phyloP scores from a whole-genome alignment of 208 protist species.

The Acanthamoeba quina region DNA sequence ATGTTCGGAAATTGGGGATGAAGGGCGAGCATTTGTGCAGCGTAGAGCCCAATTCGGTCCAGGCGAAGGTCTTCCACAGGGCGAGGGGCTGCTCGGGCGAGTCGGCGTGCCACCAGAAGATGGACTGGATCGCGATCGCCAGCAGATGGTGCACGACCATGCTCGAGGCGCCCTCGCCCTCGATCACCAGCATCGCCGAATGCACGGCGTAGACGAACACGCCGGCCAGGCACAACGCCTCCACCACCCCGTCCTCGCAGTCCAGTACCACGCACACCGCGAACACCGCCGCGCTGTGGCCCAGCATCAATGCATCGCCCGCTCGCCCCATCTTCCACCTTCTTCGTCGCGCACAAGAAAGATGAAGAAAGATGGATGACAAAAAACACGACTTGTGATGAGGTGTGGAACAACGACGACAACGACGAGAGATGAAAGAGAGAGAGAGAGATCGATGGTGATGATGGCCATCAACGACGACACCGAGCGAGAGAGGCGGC shows the following conservation, averaged over 20 bases:
- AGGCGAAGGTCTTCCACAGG: constrained; percentile 30
- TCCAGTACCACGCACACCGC: constrained; percentile 8
- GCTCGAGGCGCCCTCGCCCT: background rate
- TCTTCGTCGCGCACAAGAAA: background rate
- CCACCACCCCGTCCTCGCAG: background rate
- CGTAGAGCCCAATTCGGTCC: constrained; percentile 25
- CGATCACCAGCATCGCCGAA: background rate
- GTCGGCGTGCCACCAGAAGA: constrained; percentile 45
- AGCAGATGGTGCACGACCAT: constrained; percentile 42
- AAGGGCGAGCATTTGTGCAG: constrained; percentile 4
- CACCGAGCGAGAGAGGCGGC: too few species aligned
- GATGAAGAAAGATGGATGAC: background rate
- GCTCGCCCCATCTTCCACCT: background rate
- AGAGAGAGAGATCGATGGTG: too few species aligned
- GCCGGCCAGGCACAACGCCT: constrained; percentile 19
- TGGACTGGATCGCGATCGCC: constrained; percentile 27
- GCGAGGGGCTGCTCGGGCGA: background rate
- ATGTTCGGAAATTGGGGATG: background rate
- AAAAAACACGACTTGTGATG: too few species aligned
- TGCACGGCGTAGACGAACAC: constrained; percentile 37
- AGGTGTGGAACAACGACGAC: background rate
- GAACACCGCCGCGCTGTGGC: constrained; percentile 9
- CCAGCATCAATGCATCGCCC: constrained; percentile 16
- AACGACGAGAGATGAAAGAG: too few species aligned
- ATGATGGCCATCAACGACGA: too few species aligned